Base-by-base conservation (phyloP, 139 green algal genomes). In the Chlorella sp. region DNA sequence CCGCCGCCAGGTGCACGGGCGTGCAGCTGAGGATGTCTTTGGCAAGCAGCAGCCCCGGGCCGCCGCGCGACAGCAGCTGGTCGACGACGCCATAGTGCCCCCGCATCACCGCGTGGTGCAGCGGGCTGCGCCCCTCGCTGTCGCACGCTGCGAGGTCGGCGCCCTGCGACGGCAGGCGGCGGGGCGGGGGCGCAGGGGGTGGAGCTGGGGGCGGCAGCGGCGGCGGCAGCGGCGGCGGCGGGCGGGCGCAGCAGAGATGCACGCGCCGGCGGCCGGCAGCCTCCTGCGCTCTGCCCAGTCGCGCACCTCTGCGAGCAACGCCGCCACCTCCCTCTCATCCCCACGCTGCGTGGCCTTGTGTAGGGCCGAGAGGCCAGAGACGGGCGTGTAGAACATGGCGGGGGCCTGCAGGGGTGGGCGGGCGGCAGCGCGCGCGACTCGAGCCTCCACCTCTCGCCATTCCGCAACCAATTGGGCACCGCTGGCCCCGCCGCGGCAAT, bases 101-200 rank as follows among this genome's bases (percentile, higher is more conserved):
- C 1, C 86, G 69, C 82, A 91, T 87, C 36, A 91, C 86, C 0
- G 85, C 87, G 29, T 89, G 86, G 63, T 91, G 87, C 51, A 91
- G 71, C 9, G 85, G 74, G 19, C 82, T 91, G 36, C 87, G 71
- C 0, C 74, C 77, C 74, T 90, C 85, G 33, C 53, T 64, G 73
- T 91, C 87, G 38, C 67, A 56, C 5, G 77, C 82, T 15, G 66
- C 36, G 12, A 79, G 56, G 61, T 91, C 83, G 1, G 83, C 82
- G 5, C 86, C 87, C 80, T 89, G 72, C 33, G 60, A 6, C 48
- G 29, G n/a, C 36, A 45, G 21, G 48, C 46, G 17, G 46, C 46
- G 14, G 46, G 46, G 46, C 17, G 17, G 33, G 19, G 56, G 19
- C 27, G 19, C 23, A 58, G 48, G 17, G 17, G 48, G 48, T 58